Evolutionary conservation across 176 grass and related monocot genomes (phyloP), one percentile per base, ranked within the genome.

Genomic region (Rhynchospora pubera): DNA sequence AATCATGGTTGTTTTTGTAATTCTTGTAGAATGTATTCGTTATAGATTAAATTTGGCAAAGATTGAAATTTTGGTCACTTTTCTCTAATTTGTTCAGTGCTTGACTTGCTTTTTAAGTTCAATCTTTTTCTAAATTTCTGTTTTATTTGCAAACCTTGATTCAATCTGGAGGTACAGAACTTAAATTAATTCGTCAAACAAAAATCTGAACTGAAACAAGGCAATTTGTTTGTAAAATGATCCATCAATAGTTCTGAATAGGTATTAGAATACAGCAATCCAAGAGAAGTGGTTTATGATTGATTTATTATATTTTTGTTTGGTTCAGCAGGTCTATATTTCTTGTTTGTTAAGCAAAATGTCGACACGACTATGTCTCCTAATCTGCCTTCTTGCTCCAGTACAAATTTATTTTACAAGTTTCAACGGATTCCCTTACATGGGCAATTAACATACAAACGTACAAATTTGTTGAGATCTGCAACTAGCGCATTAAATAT

Each of bases 391-490:
- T 76, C 71, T 76, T 53, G 5, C 71, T 30, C 0, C 1, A 56
- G 47, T 56, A 56, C 72, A 32, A 32, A 28, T 77, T 77, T 56
- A 55, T 32, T 56, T 77, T 55, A 30, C 14, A 77, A 48, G 50
- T 22, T 28, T 50, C 72, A 77, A 77, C 50, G 32, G 72, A 77
- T 77, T 56, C 72, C 55, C 50, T 56, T 77, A 56, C 72, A 10
- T 30, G 72, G 3, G 24, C 72, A 77, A 76, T 56, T 39, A 39
- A 39, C 34, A 39, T 39, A 39, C 1, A 39, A 39, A 39, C 2
- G 2, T 28, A 76, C 72, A 55, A 77, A 53, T 56, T 53, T 55
- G 14, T 77, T 77, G 72, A 77, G 72, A 77, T 77, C 32, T 55
- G 50, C 50, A 56, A 55, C 72, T 56, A 3, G 3, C 56, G 15